Percentiles rank a stretch among this genome's conserved stretches.
These are phyloP conservation scores for Blastomyces gilchristii DNA, from an alignment of 2,329 filamentous ascomycete genomes.

Conservation along the genomic window DNA sequence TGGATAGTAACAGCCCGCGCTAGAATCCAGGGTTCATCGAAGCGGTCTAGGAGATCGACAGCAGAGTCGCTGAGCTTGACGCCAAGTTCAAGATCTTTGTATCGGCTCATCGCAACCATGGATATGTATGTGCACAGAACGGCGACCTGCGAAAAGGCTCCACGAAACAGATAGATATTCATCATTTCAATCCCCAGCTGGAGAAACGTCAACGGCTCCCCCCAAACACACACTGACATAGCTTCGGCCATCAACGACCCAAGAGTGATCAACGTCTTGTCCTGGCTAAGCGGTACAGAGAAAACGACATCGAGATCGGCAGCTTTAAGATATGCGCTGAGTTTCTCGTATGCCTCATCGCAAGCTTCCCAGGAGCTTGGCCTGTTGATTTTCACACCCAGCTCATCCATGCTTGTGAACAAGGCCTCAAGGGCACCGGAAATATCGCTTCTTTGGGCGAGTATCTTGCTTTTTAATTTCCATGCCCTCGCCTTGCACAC, in stretches of 20 bases:
- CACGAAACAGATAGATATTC: conserved; percentile 44
- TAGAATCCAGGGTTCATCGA: conserved; percentile 44
- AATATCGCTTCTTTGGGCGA: conserved; percentile 63
- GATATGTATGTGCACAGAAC: conserved; percentile 50
- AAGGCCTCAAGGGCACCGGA: conserved; percentile 58
- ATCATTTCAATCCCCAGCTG: conserved; percentile 50
- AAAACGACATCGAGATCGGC: conserved; percentile 41
- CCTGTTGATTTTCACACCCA: conserved; percentile 57
- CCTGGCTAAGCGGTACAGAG: conserved; percentile 33
- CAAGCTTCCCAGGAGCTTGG: conserved; percentile 64
- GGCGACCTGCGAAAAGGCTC: conserved; percentile 48
- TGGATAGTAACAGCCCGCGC: conserved; percentile 48
- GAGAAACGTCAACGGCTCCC: conserved; percentile 49
- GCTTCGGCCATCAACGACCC: conserved; percentile 50
- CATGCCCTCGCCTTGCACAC: conserved; percentile 76
- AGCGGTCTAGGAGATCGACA: conserved; percentile 43
- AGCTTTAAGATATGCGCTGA: conserved; percentile 50
- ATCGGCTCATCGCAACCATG: conserved; percentile 47
- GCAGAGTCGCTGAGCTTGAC: conserved; percentile 45
- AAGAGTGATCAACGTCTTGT: conserved; percentile 35
- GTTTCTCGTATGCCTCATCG: conserved; percentile 59
- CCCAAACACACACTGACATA: conserved; percentile 51
- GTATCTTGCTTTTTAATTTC: conserved; percentile 71
- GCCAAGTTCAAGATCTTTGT: conserved; percentile 47
- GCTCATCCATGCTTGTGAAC: conserved; percentile 57